Evolutionary conservation across 805 yeast genomes (phyloP).

Genomic region (Saccharomyces jurei): DNA sequence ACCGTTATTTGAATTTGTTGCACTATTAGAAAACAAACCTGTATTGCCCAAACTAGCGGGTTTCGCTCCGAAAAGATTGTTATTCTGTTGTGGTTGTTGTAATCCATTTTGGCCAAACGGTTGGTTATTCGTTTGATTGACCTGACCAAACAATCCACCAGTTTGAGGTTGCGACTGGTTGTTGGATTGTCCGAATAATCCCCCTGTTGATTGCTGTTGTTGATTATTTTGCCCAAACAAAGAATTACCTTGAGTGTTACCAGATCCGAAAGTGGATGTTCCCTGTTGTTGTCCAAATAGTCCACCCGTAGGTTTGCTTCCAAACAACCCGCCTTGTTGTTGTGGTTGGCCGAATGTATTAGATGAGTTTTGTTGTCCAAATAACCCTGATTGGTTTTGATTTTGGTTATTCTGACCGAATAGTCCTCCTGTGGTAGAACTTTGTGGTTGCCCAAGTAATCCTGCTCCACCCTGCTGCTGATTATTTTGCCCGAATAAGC

Average conservation of each 20-base stretch:
- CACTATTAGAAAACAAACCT: slow-evolving; percentile 31
- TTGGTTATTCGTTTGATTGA: slow-evolving; percentile 8
- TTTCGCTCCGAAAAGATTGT: slow-evolving; percentile 37
- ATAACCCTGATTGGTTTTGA: background rate
- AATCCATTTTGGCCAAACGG: slow-evolving; percentile 30
- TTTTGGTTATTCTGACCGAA: slow-evolving; percentile 21
- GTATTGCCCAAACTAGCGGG: slow-evolving; percentile 13
- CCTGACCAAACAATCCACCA: slow-evolving; percentile 30
- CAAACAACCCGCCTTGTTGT: slow-evolving; percentile 32
- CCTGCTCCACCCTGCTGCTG: slow-evolving; percentile 15
- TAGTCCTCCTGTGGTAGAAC: slow-evolving; percentile 22
- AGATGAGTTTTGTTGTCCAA: slow-evolving; percentile 1
- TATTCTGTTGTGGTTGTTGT: slow-evolving; percentile 15
- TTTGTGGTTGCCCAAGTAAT: slow-evolving; percentile 16
- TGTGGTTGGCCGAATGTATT: slow-evolving; percentile 5
- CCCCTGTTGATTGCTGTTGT: slow-evolving; percentile 23
- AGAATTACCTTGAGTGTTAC: slow-evolving; percentile 8
- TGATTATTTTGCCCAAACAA: slow-evolving; percentile 30
- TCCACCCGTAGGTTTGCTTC: slow-evolving; percentile 32
- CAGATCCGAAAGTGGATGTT: slow-evolving; percentile 3
- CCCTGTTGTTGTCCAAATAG: slow-evolving; percentile 28
- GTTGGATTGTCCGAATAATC: slow-evolving; percentile 34
- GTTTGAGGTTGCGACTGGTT: slow-evolving; percentile 10
- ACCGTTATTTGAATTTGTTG: slow-evolving; percentile 22
- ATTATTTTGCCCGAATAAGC: slow-evolving; percentile 28